A percentile compares a stretch with the other conserved stretches of the same genome.
phyloP scores from a whole-genome alignment of 306 rosid species.

The Ziziphus jujuba region DNA sequence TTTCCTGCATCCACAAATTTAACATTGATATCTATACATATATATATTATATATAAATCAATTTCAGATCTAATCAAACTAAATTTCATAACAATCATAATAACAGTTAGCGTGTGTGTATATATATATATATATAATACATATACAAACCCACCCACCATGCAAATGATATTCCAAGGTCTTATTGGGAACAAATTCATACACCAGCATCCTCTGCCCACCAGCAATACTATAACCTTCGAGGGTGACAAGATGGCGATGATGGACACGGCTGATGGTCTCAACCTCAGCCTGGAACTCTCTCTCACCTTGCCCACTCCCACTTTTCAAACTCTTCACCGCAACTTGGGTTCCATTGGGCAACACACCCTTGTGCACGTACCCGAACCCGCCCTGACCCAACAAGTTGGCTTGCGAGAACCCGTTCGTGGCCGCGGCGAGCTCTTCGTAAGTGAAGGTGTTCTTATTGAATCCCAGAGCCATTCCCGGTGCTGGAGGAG shows the following conservation, averaged over 20 bases:
- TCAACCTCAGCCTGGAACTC: slow-evolving; percentile 92
- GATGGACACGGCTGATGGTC: slow-evolving; percentile 82
- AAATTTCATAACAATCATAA: too few species aligned
- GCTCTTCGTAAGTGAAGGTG: slow-evolving; percentile 75
- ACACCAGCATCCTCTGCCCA: slow-evolving; percentile 78
- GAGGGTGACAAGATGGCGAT: slow-evolving; percentile 78
- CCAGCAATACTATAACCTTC: slow-evolving; percentile 75
- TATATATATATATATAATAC: too few species aligned
- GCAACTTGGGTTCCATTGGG: slow-evolving; percentile 82
- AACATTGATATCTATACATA: too few species aligned
- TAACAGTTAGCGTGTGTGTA: too few species aligned
- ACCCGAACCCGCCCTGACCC: slow-evolving; percentile 93
- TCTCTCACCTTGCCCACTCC: slow-evolving; percentile 79
- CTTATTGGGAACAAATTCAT: slow-evolving; percentile 61
- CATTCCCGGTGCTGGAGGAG: slow-evolving; percentile 72
- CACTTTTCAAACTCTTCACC: slow-evolving; percentile 70
- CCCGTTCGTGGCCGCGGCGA: slow-evolving; percentile 64
- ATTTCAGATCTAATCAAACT: too few species aligned
- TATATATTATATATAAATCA: not conserved
- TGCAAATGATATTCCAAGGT: slow-evolving; percentile 69
- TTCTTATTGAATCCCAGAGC: slow-evolving; percentile 64
- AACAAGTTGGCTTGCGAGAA: slow-evolving; percentile 52
- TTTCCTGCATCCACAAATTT: slow-evolving; percentile 38
- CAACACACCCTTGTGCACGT: slow-evolving; percentile 76
- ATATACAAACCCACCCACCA: slow-evolving; percentile 47